Evolutionary conservation across 2,329 filamentous ascomycete species (phyloP).

Genomic region (Colletotrichum sp.): DNA sequence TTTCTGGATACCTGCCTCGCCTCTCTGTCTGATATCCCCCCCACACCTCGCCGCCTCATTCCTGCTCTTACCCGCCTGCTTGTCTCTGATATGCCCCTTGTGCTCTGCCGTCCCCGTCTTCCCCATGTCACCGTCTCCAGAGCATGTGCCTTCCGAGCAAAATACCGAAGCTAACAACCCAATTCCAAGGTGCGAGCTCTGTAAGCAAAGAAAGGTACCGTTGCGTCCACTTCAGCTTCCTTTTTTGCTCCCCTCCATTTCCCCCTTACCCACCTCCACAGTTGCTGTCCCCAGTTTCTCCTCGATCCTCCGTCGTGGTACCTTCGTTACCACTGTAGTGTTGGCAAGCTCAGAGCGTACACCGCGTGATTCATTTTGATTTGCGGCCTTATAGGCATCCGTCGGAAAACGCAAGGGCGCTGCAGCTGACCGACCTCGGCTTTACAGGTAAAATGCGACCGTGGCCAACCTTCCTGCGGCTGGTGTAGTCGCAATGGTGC

Average conservation of each 20-base stretch:
- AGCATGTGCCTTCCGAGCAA: constrained; percentile 20
- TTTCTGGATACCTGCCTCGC: not conserved
- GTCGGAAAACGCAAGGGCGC: not conserved
- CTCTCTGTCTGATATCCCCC: not conserved
- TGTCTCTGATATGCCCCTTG: not conserved
- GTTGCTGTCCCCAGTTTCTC: not conserved
- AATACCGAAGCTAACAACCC: constrained; percentile 39
- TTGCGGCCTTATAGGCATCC: not conserved
- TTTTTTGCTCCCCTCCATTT: not conserved
- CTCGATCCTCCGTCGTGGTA: not conserved
- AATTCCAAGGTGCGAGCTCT: constrained; percentile 70
- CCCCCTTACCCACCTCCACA: not conserved
- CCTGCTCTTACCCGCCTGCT: not conserved
- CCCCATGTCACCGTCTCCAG: constrained; percentile 22
- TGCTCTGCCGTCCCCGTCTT: not conserved
- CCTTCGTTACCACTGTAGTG: not conserved
- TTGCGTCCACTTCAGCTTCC: constrained; percentile 24
- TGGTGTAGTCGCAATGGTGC: constrained; percentile 71
- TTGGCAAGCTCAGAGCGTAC: not conserved
- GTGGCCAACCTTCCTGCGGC: constrained; percentile 73
- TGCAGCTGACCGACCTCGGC: constrained; percentile 3
- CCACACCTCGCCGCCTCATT: not conserved
- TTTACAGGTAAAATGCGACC: constrained; percentile 73
- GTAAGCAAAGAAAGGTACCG: constrained; percentile 79
- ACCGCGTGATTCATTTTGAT: not conserved